Conservation (phyloP, 108 stramenopile species). For the Licmophora abbreviata region DNA sequence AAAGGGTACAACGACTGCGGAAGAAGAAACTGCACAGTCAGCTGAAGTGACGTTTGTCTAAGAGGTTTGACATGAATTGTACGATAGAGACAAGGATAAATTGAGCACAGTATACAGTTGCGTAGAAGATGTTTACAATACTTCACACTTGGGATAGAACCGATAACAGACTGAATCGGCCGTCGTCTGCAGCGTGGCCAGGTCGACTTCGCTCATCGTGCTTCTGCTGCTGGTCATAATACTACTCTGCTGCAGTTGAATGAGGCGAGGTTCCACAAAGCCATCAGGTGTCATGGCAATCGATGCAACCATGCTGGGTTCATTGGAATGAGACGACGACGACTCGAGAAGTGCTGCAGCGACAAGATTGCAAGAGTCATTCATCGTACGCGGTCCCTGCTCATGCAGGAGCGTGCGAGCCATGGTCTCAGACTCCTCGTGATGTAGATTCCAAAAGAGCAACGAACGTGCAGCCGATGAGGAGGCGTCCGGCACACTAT, state of each 20-base stretch:
- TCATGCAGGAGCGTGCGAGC: background rate
- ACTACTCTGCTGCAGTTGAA: background rate
- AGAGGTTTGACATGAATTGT: too few species aligned
- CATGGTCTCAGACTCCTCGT: background rate
- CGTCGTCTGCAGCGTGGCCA: slow-evolving; percentile 9
- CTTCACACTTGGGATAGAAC: slow-evolving; percentile 37
- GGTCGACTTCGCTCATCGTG: background rate
- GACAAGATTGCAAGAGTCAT: background rate
- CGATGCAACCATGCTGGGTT: background rate
- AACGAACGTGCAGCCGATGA: too few species aligned
- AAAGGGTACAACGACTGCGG: too few species aligned
- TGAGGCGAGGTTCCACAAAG: background rate
- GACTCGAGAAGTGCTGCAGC: background rate
- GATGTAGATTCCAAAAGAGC: background rate
- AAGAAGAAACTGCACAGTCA: too few species aligned
- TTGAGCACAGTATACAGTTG: background rate
- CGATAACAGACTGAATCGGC: slow-evolving; percentile 34
- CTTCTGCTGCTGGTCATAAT: background rate
- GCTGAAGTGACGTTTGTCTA: too few species aligned
- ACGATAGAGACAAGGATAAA: too few species aligned
- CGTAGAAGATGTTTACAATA: slow-evolving; percentile 7
- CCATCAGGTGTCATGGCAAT: background rate
- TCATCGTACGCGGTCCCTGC: too few species aligned
- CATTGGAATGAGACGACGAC: background rate
- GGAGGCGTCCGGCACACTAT: too few species aligned